Evolutionary conservation across 768 basidiomycete species (phyloP).

Genomic region (Suillus decipiens): DNA sequence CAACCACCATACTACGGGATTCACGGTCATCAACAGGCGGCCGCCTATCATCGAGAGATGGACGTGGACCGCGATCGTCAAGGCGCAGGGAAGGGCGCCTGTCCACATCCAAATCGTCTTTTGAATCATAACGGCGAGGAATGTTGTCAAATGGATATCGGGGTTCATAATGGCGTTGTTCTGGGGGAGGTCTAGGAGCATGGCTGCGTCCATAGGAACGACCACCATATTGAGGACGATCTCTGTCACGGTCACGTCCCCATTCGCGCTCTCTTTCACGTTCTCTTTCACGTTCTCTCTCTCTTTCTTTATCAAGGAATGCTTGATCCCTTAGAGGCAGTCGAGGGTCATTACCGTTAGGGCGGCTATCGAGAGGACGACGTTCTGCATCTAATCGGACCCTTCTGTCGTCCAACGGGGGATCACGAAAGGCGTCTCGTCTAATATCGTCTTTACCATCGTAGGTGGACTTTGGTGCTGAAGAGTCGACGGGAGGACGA

Average conservation of each 20-base stretch:
- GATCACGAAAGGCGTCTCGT: slow-evolving; percentile 27
- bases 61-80: slow-evolving; percentile 29
- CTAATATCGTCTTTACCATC: slow-evolving; percentile 34
- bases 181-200: slow-evolving; percentile 44
- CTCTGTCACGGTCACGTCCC: slow-evolving; percentile 33
- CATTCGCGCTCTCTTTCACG: slow-evolving; percentile 35
- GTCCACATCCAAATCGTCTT: slow-evolving; percentile 29
- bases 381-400: slow-evolving; percentile 27
- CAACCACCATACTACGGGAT: slow-evolving; percentile 18
- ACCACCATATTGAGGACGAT: slow-evolving; percentile 37
- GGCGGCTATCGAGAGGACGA: slow-evolving; percentile 17
- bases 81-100: slow-evolving; percentile 25
- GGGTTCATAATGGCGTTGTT: slow-evolving; percentile 50
- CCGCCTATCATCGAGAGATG: slow-evolving; percentile 33
- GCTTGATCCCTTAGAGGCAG: slow-evolving; percentile 32
- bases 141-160: slow-evolving; percentile 36
- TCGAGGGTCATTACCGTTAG: slow-evolving; percentile 20
- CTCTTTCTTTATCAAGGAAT: slow-evolving; percentile 36
- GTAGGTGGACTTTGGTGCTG: slow-evolving; percentile 24
- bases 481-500: slow-evolving; percentile 24
- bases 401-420: slow-evolving; percentile 34
- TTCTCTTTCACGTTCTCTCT: slow-evolving; percentile 33
- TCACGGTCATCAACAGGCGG: slow-evolving; percentile 33
- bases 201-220: slow-evolving; percentile 42
- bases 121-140: slow-evolving; percentile 36